Conservation (phyloP, 495 filamentous ascomycete species). For the Articulospora tetracladia region DNA sequence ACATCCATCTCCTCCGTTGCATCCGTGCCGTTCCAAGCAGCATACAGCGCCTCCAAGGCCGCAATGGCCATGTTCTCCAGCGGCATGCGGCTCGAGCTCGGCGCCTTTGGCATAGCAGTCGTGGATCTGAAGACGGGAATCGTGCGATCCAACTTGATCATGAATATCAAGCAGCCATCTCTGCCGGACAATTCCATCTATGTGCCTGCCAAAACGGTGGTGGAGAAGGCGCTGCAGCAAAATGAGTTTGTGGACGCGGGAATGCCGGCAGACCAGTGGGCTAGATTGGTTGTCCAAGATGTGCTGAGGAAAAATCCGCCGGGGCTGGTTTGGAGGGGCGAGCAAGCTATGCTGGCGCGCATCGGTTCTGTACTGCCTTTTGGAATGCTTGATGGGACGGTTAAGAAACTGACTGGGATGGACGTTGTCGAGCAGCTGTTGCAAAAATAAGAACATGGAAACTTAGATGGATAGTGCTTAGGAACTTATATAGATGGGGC, state of each 20-base stretch:
- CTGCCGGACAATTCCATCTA: slow-evolving; percentile 27
- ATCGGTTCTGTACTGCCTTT: slow-evolving; percentile 26
- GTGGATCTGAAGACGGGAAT: slow-evolving; percentile 38
- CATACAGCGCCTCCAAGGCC: slow-evolving; percentile 51
- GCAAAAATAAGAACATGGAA: no score
- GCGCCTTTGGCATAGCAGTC: slow-evolving; percentile 42
- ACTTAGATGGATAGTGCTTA: no score
- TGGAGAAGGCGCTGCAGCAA: slow-evolving; percentile 9
- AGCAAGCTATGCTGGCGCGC: slow-evolving; percentile 22
- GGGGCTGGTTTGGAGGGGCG: slow-evolving; percentile 31
- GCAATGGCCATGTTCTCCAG: slow-evolving; percentile 41
- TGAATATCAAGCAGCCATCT: neutral
- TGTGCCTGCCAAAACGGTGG: slow-evolving; percentile 18
- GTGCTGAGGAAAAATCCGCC: slow-evolving; percentile 26
- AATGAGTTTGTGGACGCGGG: slow-evolving; percentile 10
- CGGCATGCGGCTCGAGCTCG: slow-evolving; percentile 46
- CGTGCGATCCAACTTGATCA: slow-evolving; percentile 27
- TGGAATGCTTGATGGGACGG: slow-evolving; percentile 28
- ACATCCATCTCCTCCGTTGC: slow-evolving; percentile 43
- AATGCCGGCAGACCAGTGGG: slow-evolving; percentile 23
- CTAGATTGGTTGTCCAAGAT: slow-evolving; percentile 26
- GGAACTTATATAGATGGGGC: no score
- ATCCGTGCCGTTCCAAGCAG: slow-evolving; percentile 36
- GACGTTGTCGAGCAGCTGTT: slow-evolving; percentile 31
- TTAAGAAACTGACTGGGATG: slow-evolving; percentile 30